Evolutionary conservation across 108 stramenopile species (phyloP).

Genomic region (Cyclotella atomus): DNA sequence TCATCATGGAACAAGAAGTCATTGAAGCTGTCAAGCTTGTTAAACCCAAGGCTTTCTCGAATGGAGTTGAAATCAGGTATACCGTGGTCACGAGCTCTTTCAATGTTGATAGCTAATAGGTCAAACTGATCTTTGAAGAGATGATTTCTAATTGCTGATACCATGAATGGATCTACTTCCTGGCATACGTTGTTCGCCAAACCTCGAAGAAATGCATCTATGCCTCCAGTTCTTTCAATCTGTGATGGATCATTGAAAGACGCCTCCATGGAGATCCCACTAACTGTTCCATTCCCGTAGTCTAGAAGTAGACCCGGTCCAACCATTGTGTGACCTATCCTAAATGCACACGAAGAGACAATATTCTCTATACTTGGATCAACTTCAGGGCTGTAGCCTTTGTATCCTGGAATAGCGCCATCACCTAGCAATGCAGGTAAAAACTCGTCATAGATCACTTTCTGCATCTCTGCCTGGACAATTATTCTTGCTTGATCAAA

Average conservation of each 20-base stretch:
- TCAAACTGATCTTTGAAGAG: constrained; percentile 26
- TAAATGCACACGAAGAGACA: constrained; percentile 34
- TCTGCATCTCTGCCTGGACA: constrained; percentile 45
- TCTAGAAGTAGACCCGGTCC: constrained; percentile 11
- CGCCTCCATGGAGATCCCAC: not conserved
- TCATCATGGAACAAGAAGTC: constrained; percentile 33
- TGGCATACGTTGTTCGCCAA: constrained; percentile 26
- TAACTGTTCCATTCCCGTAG: constrained; percentile 19
- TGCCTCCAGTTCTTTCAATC: constrained; percentile 12
- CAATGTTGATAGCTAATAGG: constrained; percentile 31
- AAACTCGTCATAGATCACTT: constrained; percentile 45
- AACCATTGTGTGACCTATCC: constrained; percentile 54
- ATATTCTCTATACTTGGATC: constrained; percentile 40
- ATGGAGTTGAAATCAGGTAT: constrained; percentile 42
- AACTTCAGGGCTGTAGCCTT: constrained; percentile 26
- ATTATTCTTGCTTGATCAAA: constrained; percentile 31
- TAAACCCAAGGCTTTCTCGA: constrained; percentile 28
- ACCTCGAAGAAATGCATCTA: constrained; percentile 37
- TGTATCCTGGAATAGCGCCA: constrained; percentile 37
- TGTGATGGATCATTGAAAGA: constrained; percentile 20
- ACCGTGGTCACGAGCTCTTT: constrained; percentile 39
- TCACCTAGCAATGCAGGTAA: constrained; percentile 44
- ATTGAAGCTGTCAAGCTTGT: constrained; percentile 30
- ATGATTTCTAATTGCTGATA: constrained; percentile 32
- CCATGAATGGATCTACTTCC: constrained; percentile 33